These are phyloP conservation scores for Pseudocercospora vitis DNA, from an alignment of 2,329 filamentous ascomycete species.

Conservation along the genomic window DNA sequence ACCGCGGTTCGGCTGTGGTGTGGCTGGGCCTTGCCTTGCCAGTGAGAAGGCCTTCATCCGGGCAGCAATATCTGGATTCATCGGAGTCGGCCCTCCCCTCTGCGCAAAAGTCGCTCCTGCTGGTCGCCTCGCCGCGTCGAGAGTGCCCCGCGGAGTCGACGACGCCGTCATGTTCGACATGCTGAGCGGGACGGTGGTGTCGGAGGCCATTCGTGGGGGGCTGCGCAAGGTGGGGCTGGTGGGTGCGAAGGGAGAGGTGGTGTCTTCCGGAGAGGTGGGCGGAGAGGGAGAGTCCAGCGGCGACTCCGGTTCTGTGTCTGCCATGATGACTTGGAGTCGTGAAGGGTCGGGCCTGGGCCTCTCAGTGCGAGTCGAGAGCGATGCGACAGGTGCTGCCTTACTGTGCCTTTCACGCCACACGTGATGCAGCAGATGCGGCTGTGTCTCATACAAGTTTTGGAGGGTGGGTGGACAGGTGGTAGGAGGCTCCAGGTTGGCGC, in stretches of 20 bases:
- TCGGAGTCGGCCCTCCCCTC: slow-evolving; percentile 49
- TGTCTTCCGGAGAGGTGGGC: slow-evolving; percentile 33
- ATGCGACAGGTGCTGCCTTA: slow-evolving; percentile 1
- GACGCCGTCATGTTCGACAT: slow-evolving; percentile 66
- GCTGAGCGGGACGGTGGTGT: slow-evolving; percentile 41
- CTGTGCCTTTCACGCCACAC: background rate
- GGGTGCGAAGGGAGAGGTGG: slow-evolving; percentile 23
- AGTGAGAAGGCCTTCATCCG: slow-evolving; percentile 70
- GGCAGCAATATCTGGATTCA: slow-evolving; percentile 60
- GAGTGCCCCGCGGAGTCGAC: slow-evolving; percentile 78
- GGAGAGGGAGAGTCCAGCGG: slow-evolving; percentile 27
- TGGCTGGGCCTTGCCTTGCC: slow-evolving; percentile 58
- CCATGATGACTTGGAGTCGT: slow-evolving; percentile 16
- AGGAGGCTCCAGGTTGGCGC: background rate
- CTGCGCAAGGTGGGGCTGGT: slow-evolving; percentile 15
- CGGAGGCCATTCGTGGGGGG: slow-evolving; percentile 26
- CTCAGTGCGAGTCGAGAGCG: background rate
- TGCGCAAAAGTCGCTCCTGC: slow-evolving; percentile 45
- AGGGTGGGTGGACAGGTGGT: background rate
- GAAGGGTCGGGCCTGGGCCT: background rate
- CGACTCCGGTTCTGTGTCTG: slow-evolving; percentile 18
- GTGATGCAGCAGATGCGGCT: background rate
- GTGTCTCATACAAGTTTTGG: background rate
- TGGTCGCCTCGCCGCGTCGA: slow-evolving; percentile 66
- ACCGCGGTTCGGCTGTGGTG: slow-evolving; percentile 29